Evolutionary conservation across 805 yeast genomes (phyloP).

Genomic region (Lipomyces mesembrius): DNA sequence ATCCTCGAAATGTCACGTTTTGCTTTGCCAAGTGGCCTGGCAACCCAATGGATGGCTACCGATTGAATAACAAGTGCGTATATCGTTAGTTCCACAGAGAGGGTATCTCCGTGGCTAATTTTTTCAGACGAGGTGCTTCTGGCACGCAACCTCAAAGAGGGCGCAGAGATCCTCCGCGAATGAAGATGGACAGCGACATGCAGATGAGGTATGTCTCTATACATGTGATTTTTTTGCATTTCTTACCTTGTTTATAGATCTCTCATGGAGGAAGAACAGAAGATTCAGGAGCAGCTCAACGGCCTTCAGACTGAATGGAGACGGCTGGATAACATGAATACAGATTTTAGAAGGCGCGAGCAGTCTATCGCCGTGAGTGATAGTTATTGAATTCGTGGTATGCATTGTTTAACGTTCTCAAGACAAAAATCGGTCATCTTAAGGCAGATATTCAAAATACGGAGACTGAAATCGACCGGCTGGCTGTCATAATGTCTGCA

Average conservation of each 20-base stretch:
- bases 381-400: not conserved
- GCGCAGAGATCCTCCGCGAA: constrained; percentile 35
- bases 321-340: not conserved
- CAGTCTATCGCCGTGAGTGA: constrained; percentile 3
- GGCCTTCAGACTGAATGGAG: not conserved
- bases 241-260: not conserved
- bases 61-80: constrained; percentile 43
- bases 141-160: constrained; percentile 58
- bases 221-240: not conserved
- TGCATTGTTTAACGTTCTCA: not conserved
- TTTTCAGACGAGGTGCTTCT: constrained; percentile 49
- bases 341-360: not conserved
- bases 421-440: constrained; percentile 17
- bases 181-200: constrained; percentile 31
- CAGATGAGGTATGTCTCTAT: constrained; percentile 7
- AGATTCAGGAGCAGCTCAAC: constrained; percentile 1
- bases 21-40: constrained; percentile 52
- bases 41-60: constrained; percentile 53
- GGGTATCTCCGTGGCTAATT: not conserved
- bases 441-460: constrained; percentile 14
- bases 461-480: constrained; percentile 14
- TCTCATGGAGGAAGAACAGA: constrained; percentile 5
- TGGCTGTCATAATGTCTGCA: constrained; percentile 7
- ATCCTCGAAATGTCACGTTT: constrained; percentile 50
- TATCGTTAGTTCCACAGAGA: not conserved